Percentiles rank a stretch among this genome's conserved stretches.
phyloP scores from a whole-genome alignment of 2,329 filamentous ascomycete genomes.

The Fusarium musae region DNA sequence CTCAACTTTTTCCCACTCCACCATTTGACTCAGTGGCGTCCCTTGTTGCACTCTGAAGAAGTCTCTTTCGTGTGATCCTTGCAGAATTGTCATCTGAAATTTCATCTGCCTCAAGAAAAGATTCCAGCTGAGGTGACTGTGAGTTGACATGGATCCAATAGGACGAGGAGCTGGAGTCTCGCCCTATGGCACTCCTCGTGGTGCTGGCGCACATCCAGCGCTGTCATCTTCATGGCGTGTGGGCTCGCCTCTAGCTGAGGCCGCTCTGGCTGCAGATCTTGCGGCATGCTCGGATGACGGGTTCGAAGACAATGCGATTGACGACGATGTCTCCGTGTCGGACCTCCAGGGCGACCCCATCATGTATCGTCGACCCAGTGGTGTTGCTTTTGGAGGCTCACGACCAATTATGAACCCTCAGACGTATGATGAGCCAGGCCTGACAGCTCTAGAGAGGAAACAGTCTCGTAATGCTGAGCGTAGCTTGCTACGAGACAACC shows the following conservation, averaged over 20 bases:
- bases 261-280: constrained; percentile 73
- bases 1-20: constrained; percentile 19
- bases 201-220: constrained; percentile 32
- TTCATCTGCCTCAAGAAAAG: constrained; percentile 12
- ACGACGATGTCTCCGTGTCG: constrained; percentile 47
- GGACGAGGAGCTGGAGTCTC: constrained; percentile 35
- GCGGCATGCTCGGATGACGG: constrained; percentile 72
- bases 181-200: constrained; percentile 37
- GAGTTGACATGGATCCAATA: constrained; percentile 30
- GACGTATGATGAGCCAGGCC: constrained; percentile 55
- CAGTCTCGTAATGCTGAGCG: constrained; percentile 68
- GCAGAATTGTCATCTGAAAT: constrained; percentile 13
- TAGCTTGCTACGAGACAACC: constrained; percentile 72
- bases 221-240: constrained; percentile 64
- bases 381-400: constrained; percentile 77
- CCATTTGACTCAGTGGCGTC: constrained; percentile 22
- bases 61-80: constrained; percentile 15
- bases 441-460: constrained; percentile 66
- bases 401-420: constrained; percentile 75
- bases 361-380: constrained; percentile 80
- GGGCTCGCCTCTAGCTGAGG: constrained; percentile 73
- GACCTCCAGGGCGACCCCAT: constrained; percentile 57
- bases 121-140: not conserved
- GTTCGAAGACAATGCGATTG: constrained; percentile 48
- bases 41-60: constrained; percentile 18